Evolutionary conservation across 2,329 filamentous ascomycete species (phyloP).

Genomic region (Diplodia seriata): DNA sequence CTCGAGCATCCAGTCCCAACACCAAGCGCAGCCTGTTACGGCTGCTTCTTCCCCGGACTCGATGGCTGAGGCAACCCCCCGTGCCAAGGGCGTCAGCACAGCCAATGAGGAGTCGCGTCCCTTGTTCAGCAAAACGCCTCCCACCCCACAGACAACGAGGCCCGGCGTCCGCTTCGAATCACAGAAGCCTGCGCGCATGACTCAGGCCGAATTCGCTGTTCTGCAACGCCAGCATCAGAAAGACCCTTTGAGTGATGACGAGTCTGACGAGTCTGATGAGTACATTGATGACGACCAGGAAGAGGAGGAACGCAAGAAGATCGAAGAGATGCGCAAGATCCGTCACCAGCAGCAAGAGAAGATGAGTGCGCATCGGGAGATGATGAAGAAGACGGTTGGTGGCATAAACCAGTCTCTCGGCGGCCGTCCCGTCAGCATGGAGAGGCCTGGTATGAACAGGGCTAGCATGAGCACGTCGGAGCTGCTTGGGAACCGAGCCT

Average conservation of each 20-base stretch:
- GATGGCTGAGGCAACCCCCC: conserved; percentile 27
- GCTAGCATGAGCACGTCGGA: conserved; percentile 28
- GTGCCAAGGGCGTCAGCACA: conserved; percentile 13
- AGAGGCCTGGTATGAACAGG: conserved; percentile 24
- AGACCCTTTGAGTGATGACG: conserved; percentile 26
- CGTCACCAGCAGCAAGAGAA: conserved; percentile 28
- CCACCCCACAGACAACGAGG: neutral
- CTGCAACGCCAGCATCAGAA: conserved; percentile 23
- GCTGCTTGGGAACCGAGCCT: conserved; percentile 21
- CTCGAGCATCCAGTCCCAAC: conserved; percentile 26
- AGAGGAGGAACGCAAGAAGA: conserved; percentile 32
- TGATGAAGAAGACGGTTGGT: conserved; percentile 30
- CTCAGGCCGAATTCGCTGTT: conserved; percentile 29
- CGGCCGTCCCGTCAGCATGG: conserved; percentile 19
- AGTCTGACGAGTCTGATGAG: conserved; percentile 25
- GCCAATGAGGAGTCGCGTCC: conserved; percentile 28
- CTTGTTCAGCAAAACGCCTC: conserved; percentile 24
- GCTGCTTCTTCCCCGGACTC: conserved; percentile 25
- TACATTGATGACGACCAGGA: conserved; percentile 32
- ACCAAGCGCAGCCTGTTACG: conserved; percentile 20
- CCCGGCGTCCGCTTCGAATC: conserved; percentile 24
- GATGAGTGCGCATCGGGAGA: conserved; percentile 30
- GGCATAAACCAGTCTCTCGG: conserved; percentile 29
- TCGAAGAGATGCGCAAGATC: conserved; percentile 31
- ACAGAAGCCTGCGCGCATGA: conserved; percentile 30